phyloP scores from a whole-genome alignment of 2,329 filamentous ascomycete species.

The Apiospora malaysiana region DNA sequence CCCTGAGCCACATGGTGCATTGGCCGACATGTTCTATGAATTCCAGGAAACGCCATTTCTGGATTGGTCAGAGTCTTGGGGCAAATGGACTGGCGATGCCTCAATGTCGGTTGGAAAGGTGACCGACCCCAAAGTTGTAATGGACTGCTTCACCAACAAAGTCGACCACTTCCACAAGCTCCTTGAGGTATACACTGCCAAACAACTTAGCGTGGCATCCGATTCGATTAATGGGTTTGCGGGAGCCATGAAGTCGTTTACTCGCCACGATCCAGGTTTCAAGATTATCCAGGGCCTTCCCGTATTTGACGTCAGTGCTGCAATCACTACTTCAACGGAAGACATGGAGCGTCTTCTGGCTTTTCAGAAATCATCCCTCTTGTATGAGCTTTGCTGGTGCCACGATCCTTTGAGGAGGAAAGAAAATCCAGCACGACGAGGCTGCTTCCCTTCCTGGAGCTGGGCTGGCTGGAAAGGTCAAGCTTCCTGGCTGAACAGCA shows the following conservation, averaged over 20 bases:
- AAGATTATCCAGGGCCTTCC: neutral
- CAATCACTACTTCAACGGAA: neutral
- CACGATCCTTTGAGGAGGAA: neutral
- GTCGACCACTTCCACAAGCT: neutral
- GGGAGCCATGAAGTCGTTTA: conserved; percentile 17
- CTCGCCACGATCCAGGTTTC: neutral
- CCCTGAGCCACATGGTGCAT: neutral
- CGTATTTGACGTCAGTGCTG: neutral
- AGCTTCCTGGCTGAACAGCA: neutral
- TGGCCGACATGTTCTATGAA: neutral
- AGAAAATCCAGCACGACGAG: neutral
- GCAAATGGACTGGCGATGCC: neutral
- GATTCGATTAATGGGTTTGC: conserved; percentile 24
- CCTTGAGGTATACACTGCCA: conserved; percentile 21
- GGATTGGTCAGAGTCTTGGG: neutral
- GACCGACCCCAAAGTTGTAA: neutral
- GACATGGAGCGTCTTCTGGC: neutral
- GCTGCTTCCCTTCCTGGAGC: conserved; percentile 4
- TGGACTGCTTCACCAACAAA: conserved; percentile 1
- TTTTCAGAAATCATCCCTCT: neutral
- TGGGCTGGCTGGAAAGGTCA: conserved; percentile 18
- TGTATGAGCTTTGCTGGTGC: neutral
- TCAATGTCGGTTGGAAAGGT: neutral
- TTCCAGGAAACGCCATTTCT: neutral
- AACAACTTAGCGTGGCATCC: neutral